These are phyloP conservation scores for Coccomyxa sp. DNA, from an alignment of 139 green algal genomes.

Conservation along the genomic window DNA sequence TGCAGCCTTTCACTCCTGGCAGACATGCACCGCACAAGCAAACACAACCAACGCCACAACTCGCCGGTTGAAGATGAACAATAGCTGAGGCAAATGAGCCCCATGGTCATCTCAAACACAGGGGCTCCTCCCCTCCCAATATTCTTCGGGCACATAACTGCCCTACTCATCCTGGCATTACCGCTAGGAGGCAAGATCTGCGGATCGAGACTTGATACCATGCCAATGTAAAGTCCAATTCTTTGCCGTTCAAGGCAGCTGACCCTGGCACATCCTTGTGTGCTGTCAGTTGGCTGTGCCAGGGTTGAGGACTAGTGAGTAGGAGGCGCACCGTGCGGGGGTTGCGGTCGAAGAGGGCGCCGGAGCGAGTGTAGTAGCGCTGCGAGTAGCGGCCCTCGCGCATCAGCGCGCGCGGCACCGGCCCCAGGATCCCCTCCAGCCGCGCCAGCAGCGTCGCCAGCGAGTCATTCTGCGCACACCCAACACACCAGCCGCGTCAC, in stretches of 20 bases:
- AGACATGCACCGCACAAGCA: neutral
- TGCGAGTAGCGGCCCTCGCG: conserved; percentile 60
- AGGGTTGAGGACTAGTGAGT: neutral
- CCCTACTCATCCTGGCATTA: too few relatives aligned
- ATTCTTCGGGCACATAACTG: too few relatives aligned
- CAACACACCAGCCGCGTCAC: neutral
- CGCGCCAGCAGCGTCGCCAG: conserved; percentile 81
- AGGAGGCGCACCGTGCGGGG: conserved; percentile 24
- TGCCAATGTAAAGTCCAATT: too few relatives aligned
- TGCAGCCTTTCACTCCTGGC: neutral
- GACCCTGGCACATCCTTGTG: neutral
- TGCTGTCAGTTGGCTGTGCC: neutral
- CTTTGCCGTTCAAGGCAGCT: neutral
- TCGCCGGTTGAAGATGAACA: too few relatives aligned
- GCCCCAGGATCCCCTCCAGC: conserved; percentile 84
- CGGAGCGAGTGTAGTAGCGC: conserved; percentile 78
- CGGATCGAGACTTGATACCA: too few relatives aligned
- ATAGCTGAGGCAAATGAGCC: too few relatives aligned
- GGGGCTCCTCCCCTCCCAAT: too few relatives aligned
- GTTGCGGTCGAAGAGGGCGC: conserved; percentile 65
- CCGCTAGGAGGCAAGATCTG: too few relatives aligned
- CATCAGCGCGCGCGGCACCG: conserved; percentile 73
- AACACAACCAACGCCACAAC: neutral
- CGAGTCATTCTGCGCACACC: conserved; percentile 69
- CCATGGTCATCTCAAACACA: too few relatives aligned